Evolutionary conservation across 2,329 filamentous ascomycete genomes (phyloP), one percentile per base, ranked within the genome.

Genomic region (Beauveria australis): DNA sequence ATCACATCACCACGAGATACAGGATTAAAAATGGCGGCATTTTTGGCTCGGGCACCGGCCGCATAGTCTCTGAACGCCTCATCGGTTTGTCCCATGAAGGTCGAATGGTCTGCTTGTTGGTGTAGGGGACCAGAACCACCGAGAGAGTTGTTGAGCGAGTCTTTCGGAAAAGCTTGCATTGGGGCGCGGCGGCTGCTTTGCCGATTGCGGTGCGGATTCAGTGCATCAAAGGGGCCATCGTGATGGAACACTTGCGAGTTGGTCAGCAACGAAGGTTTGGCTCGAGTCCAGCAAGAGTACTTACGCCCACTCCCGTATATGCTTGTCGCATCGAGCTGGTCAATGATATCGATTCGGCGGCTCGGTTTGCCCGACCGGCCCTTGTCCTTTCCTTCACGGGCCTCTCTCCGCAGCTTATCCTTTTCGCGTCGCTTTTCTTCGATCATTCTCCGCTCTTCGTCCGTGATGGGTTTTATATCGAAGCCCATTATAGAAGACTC

Each of bases 171-270:
- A 2, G 94, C 94, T 72, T 96, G 88, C 91, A 99, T 97, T 0
- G 94, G 94, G 7, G 94, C 92, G 59, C 89, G 86, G 63, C 87
- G 85, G 69, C 88, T 87, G 67, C 87, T 90, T 70, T 89, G 89
- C 61, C 90, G 87, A 74, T 97, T 99, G 65, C 94, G 90, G 72
- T 96, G 89, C 5, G 94, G 92, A 73, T 96, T 96, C 72, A 94
- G 90, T 22, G 94, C 94, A 74, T 99, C 94, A 69, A 97, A 99
- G 5, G 94, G 94, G 1, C 94, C 94, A 69, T 97, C 94, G 70
- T 99, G 94, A 69, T 99, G 94, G 75, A 97, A 96, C 66, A 96
- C 92, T 96, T 68, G 44, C 9, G 48, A 59, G 37, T n/a, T 53
- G 19, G 49, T 60, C n/a, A 62, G 47, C 48, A 56, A 63, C 28